Evolutionary conservation across 306 rosid genomes (phyloP).

Genomic region (Glycyrrhiza uralensis): DNA sequence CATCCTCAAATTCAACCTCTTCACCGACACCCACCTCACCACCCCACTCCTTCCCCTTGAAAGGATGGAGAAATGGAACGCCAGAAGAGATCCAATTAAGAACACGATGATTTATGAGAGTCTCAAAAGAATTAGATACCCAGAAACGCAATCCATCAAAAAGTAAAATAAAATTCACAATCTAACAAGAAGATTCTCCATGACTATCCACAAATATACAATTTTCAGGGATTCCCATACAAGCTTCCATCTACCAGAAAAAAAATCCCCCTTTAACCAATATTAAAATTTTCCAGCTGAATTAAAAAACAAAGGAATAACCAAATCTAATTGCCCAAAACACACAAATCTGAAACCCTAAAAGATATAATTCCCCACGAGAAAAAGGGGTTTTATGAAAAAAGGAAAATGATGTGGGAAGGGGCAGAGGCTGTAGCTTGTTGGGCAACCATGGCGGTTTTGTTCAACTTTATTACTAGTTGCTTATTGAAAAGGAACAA

Average conservation of each 20-base stretch:
- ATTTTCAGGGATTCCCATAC: background rate
- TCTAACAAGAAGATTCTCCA: background rate
- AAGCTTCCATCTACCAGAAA: background rate
- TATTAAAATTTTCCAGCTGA: background rate
- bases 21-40: too few relatives aligned
- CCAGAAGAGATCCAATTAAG: constrained; percentile 16
- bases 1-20: too few relatives aligned
- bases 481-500: too few relatives aligned
- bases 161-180: background rate
- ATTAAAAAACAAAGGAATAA: background rate
- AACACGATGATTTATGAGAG: constrained; percentile 11
- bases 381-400: background rate
- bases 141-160: background rate
- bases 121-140: background rate
- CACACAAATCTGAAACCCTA: constrained; percentile 35
- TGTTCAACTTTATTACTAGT: too few relatives aligned
- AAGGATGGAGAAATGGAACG: background rate
- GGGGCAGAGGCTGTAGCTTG: too few relatives aligned
- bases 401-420: background rate
- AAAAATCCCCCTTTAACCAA: background rate
- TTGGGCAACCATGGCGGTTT: too few relatives aligned
- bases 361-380: background rate
- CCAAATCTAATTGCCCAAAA: background rate
- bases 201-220: background rate
- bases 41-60: too few relatives aligned